phyloP scores from a whole-genome alignment of 805 yeast genomes.

The Pichia exigua region DNA sequence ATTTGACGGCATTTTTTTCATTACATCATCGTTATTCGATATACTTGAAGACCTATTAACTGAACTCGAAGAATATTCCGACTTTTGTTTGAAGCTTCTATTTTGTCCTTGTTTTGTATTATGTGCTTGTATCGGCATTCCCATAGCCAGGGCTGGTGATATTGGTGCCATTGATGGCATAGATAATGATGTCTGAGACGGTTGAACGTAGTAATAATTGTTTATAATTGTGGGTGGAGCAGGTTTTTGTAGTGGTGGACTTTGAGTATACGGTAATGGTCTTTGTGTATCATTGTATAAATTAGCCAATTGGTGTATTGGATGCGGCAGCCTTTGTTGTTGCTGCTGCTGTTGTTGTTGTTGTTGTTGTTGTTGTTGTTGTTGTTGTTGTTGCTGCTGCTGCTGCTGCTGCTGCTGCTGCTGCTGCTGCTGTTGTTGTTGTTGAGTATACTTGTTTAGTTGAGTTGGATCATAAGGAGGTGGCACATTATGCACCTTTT shows the following conservation, averaged over 20 bases:
- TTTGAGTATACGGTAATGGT: not conserved
- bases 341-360: constrained; percentile 9
- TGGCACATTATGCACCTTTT: not conserved
- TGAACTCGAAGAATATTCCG: not conserved
- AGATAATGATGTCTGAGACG: not conserved
- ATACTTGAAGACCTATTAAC: not conserved
- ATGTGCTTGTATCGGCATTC: not conserved
- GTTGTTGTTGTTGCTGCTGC: constrained; percentile 9
- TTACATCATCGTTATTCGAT: not conserved
- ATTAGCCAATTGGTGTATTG: constrained; percentile 7
- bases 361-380: constrained; percentile 5
- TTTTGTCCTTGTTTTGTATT: not conserved
- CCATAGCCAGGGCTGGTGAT: not conserved
- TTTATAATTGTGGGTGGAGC: constrained; percentile 16
- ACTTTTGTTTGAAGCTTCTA: constrained; percentile 5
- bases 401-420: constrained; percentile 10
- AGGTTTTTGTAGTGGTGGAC: not conserved
- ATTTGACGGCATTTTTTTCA: not conserved
- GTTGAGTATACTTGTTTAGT: constrained; percentile 15
- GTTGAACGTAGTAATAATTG: constrained; percentile 17
- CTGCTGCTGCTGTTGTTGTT: constrained; percentile 7
- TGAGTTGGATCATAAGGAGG: not conserved
- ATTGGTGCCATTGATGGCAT: not conserved
- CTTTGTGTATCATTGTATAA: constrained; percentile 1
- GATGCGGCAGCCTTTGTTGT: constrained; percentile 9